Percentiles rank a stretch among this genome's conserved stretches.
Conservation (phyloP, 495 filamentous ascomycete genomes). For the Penicillium paxilli region DNA sequence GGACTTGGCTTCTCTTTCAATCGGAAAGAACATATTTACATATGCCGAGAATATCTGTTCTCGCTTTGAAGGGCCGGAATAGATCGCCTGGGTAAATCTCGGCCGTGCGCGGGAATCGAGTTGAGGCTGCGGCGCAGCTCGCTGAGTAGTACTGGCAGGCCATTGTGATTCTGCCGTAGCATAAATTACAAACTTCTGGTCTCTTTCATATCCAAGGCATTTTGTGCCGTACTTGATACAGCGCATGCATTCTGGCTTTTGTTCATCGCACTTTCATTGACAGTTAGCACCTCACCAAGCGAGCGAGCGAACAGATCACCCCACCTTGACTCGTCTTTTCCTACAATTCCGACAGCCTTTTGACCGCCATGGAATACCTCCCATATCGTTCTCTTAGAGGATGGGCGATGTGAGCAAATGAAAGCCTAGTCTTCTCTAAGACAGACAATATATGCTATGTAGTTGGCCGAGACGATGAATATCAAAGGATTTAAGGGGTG, state of each 20-base stretch:
- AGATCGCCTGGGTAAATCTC: neutral
- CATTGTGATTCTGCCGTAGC: neutral
- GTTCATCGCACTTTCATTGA: neutral
- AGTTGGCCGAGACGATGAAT: too few relatives aligned
- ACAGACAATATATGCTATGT: too few relatives aligned
- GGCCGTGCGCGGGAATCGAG: too few relatives aligned
- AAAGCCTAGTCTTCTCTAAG: too few relatives aligned
- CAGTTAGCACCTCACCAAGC: neutral
- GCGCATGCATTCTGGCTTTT: neutral
- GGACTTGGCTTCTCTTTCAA: neutral
- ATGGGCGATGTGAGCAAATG: neutral
- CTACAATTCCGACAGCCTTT: neutral
- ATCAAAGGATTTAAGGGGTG: neutral
- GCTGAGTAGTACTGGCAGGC: too few relatives aligned
- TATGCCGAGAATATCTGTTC: constrained; percentile 3
- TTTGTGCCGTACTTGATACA: neutral
- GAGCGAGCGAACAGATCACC: neutral
- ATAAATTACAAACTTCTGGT: neutral
- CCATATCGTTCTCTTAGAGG: neutral
- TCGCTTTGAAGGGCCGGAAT: neutral
- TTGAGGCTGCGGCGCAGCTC: too few relatives aligned
- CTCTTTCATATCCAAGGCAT: neutral
- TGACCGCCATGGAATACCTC: neutral
- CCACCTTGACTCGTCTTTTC: neutral
- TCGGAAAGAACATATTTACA: constrained; percentile 1